These are phyloP conservation scores for Chimonanthus salicifolius DNA, from an alignment of 164 flowering plant species.

Conservation along the genomic window DNA sequence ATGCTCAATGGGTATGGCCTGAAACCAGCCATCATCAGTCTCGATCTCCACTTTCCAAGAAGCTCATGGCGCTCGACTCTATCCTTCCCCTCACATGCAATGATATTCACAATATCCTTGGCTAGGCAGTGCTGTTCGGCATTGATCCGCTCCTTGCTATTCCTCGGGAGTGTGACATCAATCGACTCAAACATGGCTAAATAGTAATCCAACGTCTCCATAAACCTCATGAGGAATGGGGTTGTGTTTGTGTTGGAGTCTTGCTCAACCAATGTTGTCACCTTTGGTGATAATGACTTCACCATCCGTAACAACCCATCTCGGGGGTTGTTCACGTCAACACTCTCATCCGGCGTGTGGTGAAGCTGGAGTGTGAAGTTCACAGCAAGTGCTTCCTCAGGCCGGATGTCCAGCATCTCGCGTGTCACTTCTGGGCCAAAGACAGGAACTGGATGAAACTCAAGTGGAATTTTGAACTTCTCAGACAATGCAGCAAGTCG, in stretches of 20 bases:
- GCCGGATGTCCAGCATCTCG: slow-evolving; percentile 57
- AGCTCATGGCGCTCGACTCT: slow-evolving; percentile 75
- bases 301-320: slow-evolving; percentile 63
- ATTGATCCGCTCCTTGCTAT: slow-evolving; percentile 48
- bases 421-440: slow-evolving; percentile 37
- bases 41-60: slow-evolving; percentile 67
- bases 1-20: slow-evolving; percentile 53
- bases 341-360: slow-evolving; percentile 76
- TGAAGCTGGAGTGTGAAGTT: slow-evolving; percentile 71
- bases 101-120: slow-evolving; percentile 62
- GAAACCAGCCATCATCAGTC: slow-evolving; percentile 76
- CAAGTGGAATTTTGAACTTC: slow-evolving; percentile 51
- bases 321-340: slow-evolving; percentile 59
- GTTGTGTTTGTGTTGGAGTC: slow-evolving; percentile 78
- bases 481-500: slow-evolving; percentile 44
- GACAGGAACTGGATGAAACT: slow-evolving; percentile 55
- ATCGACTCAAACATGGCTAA: slow-evolving; percentile 78
- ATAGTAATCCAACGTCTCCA: slow-evolving; percentile 56
- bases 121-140: slow-evolving; percentile 76
- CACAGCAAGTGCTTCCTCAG: slow-evolving; percentile 73
- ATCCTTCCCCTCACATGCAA: slow-evolving; percentile 70
- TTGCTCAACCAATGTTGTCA: slow-evolving; percentile 63
- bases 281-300: slow-evolving; percentile 58
- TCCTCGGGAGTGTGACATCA: slow-evolving; percentile 50
- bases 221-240: slow-evolving; percentile 51